Percentiles rank a stretch among this genome's conserved stretches.
phyloP scores from a whole-genome alignment of 768 basidiomycete genomes.

The Agaricus bisporus region DNA sequence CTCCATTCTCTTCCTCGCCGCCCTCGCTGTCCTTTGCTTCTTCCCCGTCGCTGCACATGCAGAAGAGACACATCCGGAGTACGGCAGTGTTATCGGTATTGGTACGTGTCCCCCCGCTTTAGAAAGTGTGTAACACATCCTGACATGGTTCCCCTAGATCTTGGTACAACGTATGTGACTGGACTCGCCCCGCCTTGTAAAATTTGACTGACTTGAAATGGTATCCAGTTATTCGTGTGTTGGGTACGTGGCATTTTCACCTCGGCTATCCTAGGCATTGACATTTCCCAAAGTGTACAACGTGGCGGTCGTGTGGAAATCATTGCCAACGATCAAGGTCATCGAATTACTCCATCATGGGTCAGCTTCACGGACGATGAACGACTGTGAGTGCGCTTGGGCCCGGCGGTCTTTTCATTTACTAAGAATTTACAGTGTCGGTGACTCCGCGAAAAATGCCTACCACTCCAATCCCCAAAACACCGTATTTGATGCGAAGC shows the following conservation, averaged over 20 bases:
- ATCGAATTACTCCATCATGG: conserved; percentile 89
- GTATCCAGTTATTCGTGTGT: conserved; percentile 84
- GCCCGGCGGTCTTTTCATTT: not conserved
- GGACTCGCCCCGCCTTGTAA: not conserved
- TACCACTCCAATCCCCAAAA: conserved; percentile 88
- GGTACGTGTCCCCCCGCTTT: conserved; percentile 38
- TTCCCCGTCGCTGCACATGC: conserved; percentile 60
- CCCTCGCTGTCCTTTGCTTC: conserved; percentile 69
- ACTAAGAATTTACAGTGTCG: conserved; percentile 44
- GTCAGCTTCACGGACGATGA: conserved; percentile 77
- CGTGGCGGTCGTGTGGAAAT: conserved; percentile 84
- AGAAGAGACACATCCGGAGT: conserved; percentile 65
- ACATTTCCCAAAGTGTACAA: conserved; percentile 51
- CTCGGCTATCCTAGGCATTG: not conserved
- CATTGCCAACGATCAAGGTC: conserved; percentile 85
- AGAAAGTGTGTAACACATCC: not conserved
- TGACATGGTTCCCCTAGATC: conserved; percentile 41
- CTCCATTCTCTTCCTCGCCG: conserved; percentile 51
- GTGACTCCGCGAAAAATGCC: conserved; percentile 96
- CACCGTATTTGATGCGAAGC: conserved; percentile 96
- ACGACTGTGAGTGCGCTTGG: conserved; percentile 42
- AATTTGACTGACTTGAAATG: conserved; percentile 19
- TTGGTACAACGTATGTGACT: conserved; percentile 76
- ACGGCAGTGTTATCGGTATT: conserved; percentile 92
- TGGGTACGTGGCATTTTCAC: conserved; percentile 49